Base-by-base conservation (phyloP, 2,329 filamentous ascomycete species). In the Orbilia javanica region DNA sequence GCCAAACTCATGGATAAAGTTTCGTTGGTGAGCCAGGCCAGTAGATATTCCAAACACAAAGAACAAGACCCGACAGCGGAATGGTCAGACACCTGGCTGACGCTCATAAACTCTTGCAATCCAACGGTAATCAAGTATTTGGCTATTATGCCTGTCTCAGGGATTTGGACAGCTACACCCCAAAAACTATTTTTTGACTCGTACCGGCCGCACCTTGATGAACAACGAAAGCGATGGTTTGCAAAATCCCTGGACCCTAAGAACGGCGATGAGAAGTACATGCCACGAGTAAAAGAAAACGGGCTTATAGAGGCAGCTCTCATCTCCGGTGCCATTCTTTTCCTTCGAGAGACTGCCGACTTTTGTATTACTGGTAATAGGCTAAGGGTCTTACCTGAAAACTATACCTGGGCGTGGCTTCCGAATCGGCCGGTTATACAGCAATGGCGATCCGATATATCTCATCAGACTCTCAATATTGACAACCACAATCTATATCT, bases 81-180 rank as follows among this genome's bases (percentile, higher is more conserved):
- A 31, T 73, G 69, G 69, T 11, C 48, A 15, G 52, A 66, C 8
- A 52, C 53, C 11, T 73, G 69, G 69, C 18, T 20, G 2, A 3
- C 20, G 1, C 5, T 57, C 25, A 4, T 57, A 1, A 36, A 57
- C 6, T 34, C 20, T 4, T 60, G 1, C 13, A 60, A 60, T 29
- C 69, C 69, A 15, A 66, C 62, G 13, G 67, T 73, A 10, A 39
- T 73, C 5, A 52, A 74, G 18, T 74, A 67, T 25, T n/a, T 74
- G 6, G 70, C 60, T 13, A 25, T 67, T 10, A 62, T 74, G 63
- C 60, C 62, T 7, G 67, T 73, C 20, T 25, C n/a, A 18, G 29
- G 52, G 4, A 62, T 67, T 15, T 62, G 39, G 42, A 44, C 50
- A 3, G 70, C 52, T 29, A 46, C 22, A 7, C 70, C 70, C 1